A percentile compares a stretch with the other conserved stretches of the same genome.
Conservation (phyloP, 345 rosid genomes). For the Salix exigua region DNA sequence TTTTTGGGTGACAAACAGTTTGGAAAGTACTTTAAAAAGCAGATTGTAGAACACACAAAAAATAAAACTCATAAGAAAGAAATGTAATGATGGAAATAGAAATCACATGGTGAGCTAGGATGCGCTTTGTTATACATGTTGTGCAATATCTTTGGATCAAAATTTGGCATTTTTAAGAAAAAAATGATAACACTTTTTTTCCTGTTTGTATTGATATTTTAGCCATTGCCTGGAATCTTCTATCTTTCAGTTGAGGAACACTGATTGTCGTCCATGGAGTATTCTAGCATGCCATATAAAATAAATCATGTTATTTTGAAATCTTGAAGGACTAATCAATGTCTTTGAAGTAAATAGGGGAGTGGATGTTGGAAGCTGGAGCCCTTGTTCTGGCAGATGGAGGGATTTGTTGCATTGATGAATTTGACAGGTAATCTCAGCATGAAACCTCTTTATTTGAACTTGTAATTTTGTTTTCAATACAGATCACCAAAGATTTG, state of each 20-base stretch:
- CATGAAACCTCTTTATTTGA: not conserved
- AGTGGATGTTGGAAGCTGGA: constrained; percentile 98
- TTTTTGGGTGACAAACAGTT: too few species aligned
- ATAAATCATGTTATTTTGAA: not conserved
- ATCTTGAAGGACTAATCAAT: not conserved
- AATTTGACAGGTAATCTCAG: constrained; percentile 75
- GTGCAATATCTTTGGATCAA: not conserved
- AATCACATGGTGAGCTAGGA: too few species aligned
- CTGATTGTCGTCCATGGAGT: not conserved
- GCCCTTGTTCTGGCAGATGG: constrained; percentile 99
- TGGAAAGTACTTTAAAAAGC: too few species aligned
- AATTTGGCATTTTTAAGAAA: not conserved
- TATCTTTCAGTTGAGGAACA: not conserved
- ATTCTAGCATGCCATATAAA: not conserved
- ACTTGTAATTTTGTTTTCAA: not conserved
- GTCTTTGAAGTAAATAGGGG: constrained; percentile 45
- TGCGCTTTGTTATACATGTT: too few species aligned
- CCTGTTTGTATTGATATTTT: not conserved
- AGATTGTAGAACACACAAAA: too few species aligned
- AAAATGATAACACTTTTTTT: not conserved
- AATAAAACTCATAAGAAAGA: too few species aligned
- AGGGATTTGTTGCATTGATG: constrained; percentile 96
- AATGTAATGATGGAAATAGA: too few species aligned
- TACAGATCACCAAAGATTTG: not conserved
- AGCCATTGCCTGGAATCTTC: not conserved